Base-by-base conservation (phyloP, 805 yeast species). In the Candida broadrunensis region DNA sequence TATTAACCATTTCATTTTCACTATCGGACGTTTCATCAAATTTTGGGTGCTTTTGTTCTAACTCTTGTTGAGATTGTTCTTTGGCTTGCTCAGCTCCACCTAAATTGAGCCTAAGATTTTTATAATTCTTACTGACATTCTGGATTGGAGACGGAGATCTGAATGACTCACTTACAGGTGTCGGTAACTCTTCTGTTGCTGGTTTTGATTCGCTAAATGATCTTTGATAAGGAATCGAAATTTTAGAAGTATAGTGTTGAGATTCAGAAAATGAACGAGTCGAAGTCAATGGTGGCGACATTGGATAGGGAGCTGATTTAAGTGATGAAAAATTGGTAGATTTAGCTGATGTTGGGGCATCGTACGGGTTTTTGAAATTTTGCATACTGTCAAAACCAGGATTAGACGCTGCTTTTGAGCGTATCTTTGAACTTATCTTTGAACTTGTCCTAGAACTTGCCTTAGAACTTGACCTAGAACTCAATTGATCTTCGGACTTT, bases 71-170 rank as follows among this genome's bases (percentile, higher is more conserved):
- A 11, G 11, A 11, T 7, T 25, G 9, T 3, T 44, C 39, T 7
- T 21, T 6, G 4, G 24, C 32, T 2, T 41, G 42, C 16, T 37
- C 19, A 3, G 31, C 31, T 17, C 41, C 24, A 2, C 39, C 43
- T 25, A 52, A 43, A 27, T 52, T 45, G 25, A 58, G 48, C 15
- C 52, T 50, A 23, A 59, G 44, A 33, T 54, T 56, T 51, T 54
- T 59, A 39, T 48, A 40, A 39, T 60, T 60, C 35, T 51, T 56
- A 13, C 38, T 35, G 19, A 35, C 41, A 33, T 26, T 36, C 13
- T 23, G 18, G 14, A 46, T 35, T 16, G 35, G 38, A 9, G 58
- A 56, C 11, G 45, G 47, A 44, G 49, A 51, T 37, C 48, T 36
- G 32, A 53, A 55, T 6, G 18, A 15, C 13, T 29, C 32, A 15